These are phyloP conservation scores for Dicorynia guianensis DNA, from an alignment of 306 rosid genomes.

Conservation along the genomic window DNA sequence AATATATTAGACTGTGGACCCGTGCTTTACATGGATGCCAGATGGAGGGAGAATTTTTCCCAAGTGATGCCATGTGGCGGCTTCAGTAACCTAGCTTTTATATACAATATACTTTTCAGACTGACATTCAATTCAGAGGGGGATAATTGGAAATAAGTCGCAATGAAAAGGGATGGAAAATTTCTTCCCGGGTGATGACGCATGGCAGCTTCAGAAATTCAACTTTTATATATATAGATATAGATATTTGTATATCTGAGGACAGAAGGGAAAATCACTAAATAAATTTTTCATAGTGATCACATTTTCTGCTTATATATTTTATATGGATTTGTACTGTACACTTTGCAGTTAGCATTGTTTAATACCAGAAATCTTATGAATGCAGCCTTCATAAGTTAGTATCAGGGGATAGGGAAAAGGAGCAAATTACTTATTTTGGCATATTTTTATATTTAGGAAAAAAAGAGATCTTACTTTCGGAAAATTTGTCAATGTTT, in stretches of 20 bases:
- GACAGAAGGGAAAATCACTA: background rate
- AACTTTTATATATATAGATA: no score
- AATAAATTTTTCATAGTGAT: background rate
- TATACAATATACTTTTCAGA: no score
- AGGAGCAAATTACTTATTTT: background rate
- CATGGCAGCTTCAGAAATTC: no score
- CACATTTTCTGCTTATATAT: background rate
- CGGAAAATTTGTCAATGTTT: conserved; percentile 7
- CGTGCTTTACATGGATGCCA: no score
- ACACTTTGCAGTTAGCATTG: background rate
- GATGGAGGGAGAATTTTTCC: no score
- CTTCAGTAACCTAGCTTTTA: no score
- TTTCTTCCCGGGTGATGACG: no score
- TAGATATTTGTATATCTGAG: background rate
- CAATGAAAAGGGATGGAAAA: no score
- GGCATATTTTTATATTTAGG: background rate
- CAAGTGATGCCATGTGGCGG: no score
- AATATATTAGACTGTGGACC: no score
- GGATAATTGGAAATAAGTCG: no score
- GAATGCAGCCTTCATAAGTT: background rate
- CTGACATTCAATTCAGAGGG: no score
- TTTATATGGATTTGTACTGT: conserved; percentile 10
- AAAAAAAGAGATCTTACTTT: conserved; percentile 17
- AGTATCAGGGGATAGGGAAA: background rate
- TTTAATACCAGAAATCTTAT: background rate